phyloP scores from a whole-genome alignment of 177 flowering plant genomes.

The Vitis hybrid region DNA sequence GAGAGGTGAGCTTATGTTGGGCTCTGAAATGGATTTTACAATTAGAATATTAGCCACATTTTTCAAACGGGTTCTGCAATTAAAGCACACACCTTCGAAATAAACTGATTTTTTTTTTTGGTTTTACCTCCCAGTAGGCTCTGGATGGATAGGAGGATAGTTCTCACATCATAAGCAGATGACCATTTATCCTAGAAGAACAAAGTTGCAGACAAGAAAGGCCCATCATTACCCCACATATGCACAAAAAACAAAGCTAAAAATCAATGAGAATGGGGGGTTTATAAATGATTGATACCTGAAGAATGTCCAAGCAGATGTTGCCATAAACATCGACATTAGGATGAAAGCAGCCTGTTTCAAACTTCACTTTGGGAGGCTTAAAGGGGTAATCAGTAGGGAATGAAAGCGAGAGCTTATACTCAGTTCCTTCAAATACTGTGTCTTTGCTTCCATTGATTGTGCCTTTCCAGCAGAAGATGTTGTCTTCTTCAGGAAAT shows the following conservation, averaged over 20 bases:
- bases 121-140: slow-evolving; percentile 74
- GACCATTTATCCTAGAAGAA: slow-evolving; percentile 86
- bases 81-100: neutral
- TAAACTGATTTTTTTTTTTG: neutral
- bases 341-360: slow-evolving; percentile 84
- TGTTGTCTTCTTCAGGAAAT: slow-evolving; percentile 93
- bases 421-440: slow-evolving; percentile 92
- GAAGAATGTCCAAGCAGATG: slow-evolving; percentile 94
- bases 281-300: slow-evolving; percentile 40
- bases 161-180: slow-evolving; percentile 96
- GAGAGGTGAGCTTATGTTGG: slow-evolving; percentile 89
- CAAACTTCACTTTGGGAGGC: slow-evolving; percentile 89
- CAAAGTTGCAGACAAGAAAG: neutral
- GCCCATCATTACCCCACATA: no score
- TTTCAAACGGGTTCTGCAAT: slow-evolving; percentile 2
- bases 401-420: slow-evolving; percentile 73
- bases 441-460: slow-evolving; percentile 90
- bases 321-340: slow-evolving; percentile 87
- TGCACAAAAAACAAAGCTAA: neutral
- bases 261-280: neutral
- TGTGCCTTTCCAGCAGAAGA: slow-evolving; percentile 91
- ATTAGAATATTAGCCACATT: neutral
- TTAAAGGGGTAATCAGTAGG: slow-evolving; percentile 89
- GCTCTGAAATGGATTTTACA: slow-evolving; percentile 47
- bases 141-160: slow-evolving; percentile 86